phyloP scores from a whole-genome alignment of 2,329 filamentous ascomycete species.

The Claviceps monticola region DNA sequence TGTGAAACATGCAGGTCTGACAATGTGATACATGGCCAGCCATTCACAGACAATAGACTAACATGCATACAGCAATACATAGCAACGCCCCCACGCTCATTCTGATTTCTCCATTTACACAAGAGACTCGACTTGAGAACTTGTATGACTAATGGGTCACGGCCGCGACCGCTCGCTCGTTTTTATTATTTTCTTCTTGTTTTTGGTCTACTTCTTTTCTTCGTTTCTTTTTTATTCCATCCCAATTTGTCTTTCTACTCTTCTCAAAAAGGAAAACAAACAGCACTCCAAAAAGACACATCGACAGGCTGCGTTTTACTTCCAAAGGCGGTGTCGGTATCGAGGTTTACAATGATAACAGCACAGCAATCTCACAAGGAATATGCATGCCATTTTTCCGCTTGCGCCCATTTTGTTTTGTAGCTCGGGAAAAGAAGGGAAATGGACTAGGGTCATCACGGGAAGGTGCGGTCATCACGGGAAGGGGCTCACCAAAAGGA shows the following conservation, averaged over 20 bases:
- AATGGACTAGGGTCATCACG: background rate
- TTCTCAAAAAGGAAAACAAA: background rate
- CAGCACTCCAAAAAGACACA: too few species aligned
- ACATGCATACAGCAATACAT: background rate
- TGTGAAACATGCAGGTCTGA: background rate
- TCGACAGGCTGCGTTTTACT: background rate
- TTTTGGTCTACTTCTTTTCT: background rate
- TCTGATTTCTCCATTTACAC: background rate
- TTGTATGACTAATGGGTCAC: slow-evolving; percentile 6
- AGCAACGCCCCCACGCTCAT: background rate
- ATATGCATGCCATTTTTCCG: background rate
- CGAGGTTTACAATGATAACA: background rate
- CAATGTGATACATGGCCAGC: background rate
- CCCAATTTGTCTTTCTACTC: background rate
- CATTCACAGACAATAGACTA: background rate
- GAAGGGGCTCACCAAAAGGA: background rate
- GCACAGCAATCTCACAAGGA: background rate
- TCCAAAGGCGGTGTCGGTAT: background rate
- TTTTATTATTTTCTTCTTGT: background rate
- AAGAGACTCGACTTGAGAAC: background rate
- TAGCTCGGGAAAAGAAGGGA: background rate
- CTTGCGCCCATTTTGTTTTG: background rate
- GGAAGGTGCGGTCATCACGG: background rate
- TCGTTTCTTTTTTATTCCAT: background rate
- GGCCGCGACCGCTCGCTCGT: background rate